A percentile compares a stretch with the other conserved stretches of the same genome.
phyloP scores from a whole-genome alignment of 805 yeast species.

The Kazachstania bromeliacearum region DNA sequence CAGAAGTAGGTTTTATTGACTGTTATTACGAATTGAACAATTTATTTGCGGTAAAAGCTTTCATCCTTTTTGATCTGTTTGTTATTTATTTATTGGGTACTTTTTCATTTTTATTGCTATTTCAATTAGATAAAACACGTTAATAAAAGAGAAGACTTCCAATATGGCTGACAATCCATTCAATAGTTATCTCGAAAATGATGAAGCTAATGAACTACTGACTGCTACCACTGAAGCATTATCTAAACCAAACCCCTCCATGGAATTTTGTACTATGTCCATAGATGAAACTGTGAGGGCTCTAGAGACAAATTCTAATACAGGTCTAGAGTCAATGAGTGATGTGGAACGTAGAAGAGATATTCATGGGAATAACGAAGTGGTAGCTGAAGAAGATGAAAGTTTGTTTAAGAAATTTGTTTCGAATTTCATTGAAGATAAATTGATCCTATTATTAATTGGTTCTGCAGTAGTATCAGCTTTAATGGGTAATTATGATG shows the following conservation, averaged over 20 bases:
- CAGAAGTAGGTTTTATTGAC: no score
- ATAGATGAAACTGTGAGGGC: slow-evolving; percentile 56
- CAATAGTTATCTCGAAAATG: slow-evolving; percentile 3
- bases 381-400: slow-evolving; percentile 70
- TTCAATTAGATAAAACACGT: no score
- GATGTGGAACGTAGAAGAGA: slow-evolving; percentile 66
- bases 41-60: no score
- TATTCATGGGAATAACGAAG: slow-evolving; percentile 74
- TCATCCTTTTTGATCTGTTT: no score
- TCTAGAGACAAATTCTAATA: slow-evolving; percentile 47
- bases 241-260: slow-evolving; percentile 43
- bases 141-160: no score
- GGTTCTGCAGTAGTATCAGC: slow-evolving; percentile 85
- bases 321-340: slow-evolving; percentile 59
- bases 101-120: no score
- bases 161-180: slow-evolving; percentile 31
- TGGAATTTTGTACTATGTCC: slow-evolving; percentile 50
- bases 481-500: slow-evolving; percentile 92
- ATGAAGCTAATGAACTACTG: slow-evolving; percentile 7
- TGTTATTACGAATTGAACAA: no score
- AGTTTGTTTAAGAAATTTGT: slow-evolving; percentile 59
- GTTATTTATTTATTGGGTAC: no score
- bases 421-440: slow-evolving; percentile 80
- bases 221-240: slow-evolving; percentile 20
- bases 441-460: slow-evolving; percentile 75